A percentile compares a stretch with the other conserved stretches of the same genome.
phyloP scores from a whole-genome alignment of 2,329 filamentous ascomycete genomes.

The Magnaporthiopsis poae region DNA sequence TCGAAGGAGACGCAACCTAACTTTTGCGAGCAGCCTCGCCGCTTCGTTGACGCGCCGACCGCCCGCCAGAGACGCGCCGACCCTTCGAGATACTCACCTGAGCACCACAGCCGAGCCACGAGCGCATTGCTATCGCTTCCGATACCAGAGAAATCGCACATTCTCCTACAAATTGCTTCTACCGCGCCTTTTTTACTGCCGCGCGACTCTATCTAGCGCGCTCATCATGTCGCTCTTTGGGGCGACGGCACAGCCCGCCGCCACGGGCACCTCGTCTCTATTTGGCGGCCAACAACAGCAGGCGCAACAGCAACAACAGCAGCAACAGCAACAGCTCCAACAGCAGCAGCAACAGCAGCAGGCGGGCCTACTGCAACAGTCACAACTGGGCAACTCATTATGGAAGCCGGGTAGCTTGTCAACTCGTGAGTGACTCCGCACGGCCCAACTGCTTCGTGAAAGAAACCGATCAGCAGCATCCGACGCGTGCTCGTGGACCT shows the following conservation, averaged over 20 bases:
- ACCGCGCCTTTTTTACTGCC: not conserved
- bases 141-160: not conserved
- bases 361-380: conserved; percentile 25
- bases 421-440: conserved; percentile 27
- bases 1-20: not conserved
- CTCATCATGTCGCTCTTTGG: conserved; percentile 22
- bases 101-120: not conserved
- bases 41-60: not conserved
- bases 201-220: not conserved
- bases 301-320: conserved; percentile 10
- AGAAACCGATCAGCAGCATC: too few species aligned
- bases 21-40: not conserved
- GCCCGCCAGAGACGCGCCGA: not conserved
- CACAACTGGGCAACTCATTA: conserved; percentile 35
- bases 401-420: conserved; percentile 44
- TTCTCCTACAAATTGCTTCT: not conserved
- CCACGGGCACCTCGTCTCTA: conserved; percentile 6
- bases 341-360: conserved; percentile 26
- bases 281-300: conserved; percentile 10
- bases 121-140: not conserved
- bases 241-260: conserved; percentile 8
- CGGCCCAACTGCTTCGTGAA: too few species aligned
- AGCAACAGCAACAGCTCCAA: conserved; percentile 19
- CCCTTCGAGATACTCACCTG: not conserved
- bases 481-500: not conserved